Conservation (phyloP, 1,284 basidiomycete genomes). For the Schizophyllum amplum region DNA sequence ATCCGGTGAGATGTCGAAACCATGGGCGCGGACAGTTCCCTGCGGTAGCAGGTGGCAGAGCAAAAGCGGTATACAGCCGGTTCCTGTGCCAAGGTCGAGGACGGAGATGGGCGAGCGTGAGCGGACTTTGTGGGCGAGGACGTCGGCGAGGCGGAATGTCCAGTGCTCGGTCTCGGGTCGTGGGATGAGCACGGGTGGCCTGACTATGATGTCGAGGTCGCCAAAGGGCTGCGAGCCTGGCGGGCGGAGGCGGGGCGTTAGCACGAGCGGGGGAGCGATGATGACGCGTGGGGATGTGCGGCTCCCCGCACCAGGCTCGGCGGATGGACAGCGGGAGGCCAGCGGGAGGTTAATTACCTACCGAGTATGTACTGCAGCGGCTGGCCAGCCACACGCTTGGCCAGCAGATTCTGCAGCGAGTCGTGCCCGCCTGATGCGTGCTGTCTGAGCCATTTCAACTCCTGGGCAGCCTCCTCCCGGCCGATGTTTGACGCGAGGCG, state of each 20-base stretch:
- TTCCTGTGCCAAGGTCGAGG: conserved; percentile 86
- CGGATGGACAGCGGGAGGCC: neutral
- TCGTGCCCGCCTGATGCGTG: conserved; percentile 19
- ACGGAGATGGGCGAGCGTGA: conserved; percentile 13
- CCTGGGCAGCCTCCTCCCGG: conserved; percentile 35
- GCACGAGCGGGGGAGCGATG: conserved; percentile 6
- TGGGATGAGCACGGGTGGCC: conserved; percentile 81
- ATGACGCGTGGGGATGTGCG: conserved; percentile 1
- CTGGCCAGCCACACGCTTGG: conserved; percentile 55
- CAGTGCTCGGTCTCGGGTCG: conserved; percentile 89
- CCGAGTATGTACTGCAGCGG: conserved; percentile 91
- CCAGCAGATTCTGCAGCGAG: conserved; percentile 38
- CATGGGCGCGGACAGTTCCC: conserved; percentile 45
- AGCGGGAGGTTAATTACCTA: conserved; percentile 23
- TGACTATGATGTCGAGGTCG: conserved; percentile 59
- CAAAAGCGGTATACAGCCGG: conserved; percentile 82
- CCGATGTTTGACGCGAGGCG: conserved; percentile 33
- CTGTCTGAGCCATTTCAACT: conserved; percentile 58
- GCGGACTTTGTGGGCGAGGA: neutral
- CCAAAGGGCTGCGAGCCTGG: conserved; percentile 86
- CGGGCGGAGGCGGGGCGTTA: conserved; percentile 6
- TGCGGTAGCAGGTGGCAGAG: conserved; percentile 56
- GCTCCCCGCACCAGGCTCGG: neutral
- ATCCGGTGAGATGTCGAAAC: conserved; percentile 62
- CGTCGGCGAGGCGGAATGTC: conserved; percentile 49